Conservation (phyloP, 345 rosid genomes). For the Syzygium grande region DNA sequence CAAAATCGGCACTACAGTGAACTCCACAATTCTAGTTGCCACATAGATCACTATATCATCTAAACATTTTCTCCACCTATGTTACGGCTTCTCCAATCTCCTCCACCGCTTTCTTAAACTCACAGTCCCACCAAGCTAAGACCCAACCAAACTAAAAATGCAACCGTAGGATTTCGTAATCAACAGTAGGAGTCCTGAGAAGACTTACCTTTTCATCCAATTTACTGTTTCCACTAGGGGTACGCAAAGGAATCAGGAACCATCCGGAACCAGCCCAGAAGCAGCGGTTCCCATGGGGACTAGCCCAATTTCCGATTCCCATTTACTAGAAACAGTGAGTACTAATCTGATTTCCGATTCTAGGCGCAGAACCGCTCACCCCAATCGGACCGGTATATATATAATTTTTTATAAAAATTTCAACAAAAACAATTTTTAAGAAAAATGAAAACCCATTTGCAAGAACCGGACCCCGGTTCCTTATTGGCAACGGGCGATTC, state of each 20-base stretch:
- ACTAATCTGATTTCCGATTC: no score
- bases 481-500: no score
- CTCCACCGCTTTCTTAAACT: background rate
- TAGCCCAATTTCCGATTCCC: no score
- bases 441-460: no score
- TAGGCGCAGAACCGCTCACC: no score
- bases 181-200: background rate
- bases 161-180: background rate
- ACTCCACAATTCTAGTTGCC: background rate
- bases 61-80: background rate
- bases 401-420: no score
- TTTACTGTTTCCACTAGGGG: background rate
- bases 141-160: background rate
- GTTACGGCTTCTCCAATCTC: background rate
- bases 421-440: no score
- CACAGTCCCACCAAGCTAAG: background rate
- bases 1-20: background rate
- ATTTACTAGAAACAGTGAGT: no score
- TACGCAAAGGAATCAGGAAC: no score
- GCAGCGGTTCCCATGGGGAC: accelerated
- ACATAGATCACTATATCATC: background rate
- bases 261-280: no score
- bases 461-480: no score
- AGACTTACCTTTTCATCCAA: background rate
- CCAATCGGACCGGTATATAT: no score